Conservation (phyloP, 108 stramenopile species). For the Cyclostephanos tholiformis region DNA sequence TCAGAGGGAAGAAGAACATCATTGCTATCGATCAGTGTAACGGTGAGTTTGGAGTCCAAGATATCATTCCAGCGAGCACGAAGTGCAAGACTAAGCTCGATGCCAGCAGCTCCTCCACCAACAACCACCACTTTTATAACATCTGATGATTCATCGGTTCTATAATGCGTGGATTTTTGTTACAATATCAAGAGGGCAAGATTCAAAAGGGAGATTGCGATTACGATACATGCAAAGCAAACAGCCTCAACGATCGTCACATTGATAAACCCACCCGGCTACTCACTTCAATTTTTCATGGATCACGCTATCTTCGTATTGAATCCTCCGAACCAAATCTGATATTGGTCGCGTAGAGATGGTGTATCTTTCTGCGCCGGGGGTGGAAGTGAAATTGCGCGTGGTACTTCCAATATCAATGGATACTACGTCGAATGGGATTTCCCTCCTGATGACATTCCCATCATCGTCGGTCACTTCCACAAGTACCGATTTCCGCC, state of each 20-base stretch:
- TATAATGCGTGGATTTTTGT: constrained; percentile 5
- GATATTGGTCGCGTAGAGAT: constrained; percentile 89
- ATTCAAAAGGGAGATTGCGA: not conserved
- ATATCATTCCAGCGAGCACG: constrained; percentile 62
- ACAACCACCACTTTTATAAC: constrained; percentile 75
- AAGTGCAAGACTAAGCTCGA: constrained; percentile 91
- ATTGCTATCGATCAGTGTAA: constrained; percentile 73
- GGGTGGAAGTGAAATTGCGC: constrained; percentile 58
- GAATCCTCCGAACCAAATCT: constrained; percentile 62
- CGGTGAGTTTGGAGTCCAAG: constrained; percentile 38
- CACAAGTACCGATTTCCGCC: constrained; percentile 38
- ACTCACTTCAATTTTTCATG: constrained; percentile 39
- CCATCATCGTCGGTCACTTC: constrained; percentile 22
- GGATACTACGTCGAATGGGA: constrained; percentile 74
- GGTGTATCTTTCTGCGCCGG: constrained; percentile 66
- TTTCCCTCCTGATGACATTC: constrained; percentile 10
- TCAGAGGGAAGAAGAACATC: constrained; percentile 61
- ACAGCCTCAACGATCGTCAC: not conserved
- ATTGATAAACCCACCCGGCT: not conserved
- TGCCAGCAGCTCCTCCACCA: constrained; percentile 96
- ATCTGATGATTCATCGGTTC: constrained; percentile 1
- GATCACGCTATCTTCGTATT: constrained; percentile 43
- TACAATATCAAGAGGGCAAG: too few species aligned
- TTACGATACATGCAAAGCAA: constrained; percentile 1
- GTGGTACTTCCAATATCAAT: constrained; percentile 86